Evolutionary conservation across 2,329 filamentous ascomycete genomes (phyloP).

Genomic region (Trichoderma arundinaceum): DNA sequence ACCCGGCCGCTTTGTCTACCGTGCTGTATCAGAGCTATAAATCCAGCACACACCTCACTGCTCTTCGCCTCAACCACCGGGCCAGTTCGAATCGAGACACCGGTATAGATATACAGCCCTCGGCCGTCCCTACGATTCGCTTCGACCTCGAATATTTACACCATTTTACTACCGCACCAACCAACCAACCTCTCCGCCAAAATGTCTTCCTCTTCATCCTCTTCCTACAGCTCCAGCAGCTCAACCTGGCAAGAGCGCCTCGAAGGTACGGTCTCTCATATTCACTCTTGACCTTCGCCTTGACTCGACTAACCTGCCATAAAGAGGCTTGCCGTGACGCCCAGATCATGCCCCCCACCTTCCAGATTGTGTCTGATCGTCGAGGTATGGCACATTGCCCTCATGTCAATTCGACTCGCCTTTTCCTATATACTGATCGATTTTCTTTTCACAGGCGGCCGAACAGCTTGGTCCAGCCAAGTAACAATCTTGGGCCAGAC

Average conservation of each 20-base stretch:
- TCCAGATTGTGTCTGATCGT: conserved; percentile 75
- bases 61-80: not conserved
- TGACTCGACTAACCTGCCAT: not conserved
- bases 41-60: conserved; percentile 9
- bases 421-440: not conserved
- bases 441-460: conserved; percentile 65
- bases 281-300: not conserved
- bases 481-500: conserved; percentile 72
- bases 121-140: not conserved
- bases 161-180: not conserved
- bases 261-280: conserved; percentile 49
- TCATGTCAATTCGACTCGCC: not conserved
- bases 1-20: conserved; percentile 2
- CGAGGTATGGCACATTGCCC: conserved; percentile 60
- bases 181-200: conserved; percentile 10
- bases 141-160: not conserved
- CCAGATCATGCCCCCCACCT: conserved; percentile 62
- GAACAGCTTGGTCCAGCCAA: conserved; percentile 86
- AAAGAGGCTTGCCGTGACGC: conserved; percentile 63
- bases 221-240: conserved; percentile 38
- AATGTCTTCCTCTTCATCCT: conserved; percentile 37
- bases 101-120: not conserved
- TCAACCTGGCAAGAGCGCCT: conserved; percentile 62
- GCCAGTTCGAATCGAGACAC: not conserved
- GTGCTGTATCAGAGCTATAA: conserved; percentile 21